Conservation (phyloP, 306 rosid genomes). For the Fragaria nilgerrensis region DNA sequence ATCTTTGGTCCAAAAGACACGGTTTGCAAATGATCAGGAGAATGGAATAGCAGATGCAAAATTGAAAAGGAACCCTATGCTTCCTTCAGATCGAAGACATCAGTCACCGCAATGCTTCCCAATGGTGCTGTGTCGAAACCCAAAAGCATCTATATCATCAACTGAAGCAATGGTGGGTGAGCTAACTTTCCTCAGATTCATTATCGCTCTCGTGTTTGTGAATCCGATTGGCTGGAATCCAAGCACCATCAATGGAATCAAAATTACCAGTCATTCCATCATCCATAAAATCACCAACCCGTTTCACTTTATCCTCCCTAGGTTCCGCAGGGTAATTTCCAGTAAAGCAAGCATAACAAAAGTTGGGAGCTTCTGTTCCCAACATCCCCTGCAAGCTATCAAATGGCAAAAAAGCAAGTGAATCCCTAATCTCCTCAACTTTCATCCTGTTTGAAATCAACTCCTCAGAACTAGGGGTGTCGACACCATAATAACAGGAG, state of each 20-base stretch:
- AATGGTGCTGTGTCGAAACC: background rate
- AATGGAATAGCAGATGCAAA: constrained; percentile 12
- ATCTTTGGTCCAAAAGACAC: background rate
- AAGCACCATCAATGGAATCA: constrained; percentile 77
- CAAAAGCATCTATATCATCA: constrained; percentile 5
- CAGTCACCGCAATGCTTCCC: constrained; percentile 16
- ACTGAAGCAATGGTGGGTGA: background rate
- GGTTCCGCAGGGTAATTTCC: constrained; percentile 96
- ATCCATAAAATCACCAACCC: constrained; percentile 87
- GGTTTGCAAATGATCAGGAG: no score
- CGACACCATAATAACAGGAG: constrained; percentile 94
- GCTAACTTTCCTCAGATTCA: constrained; percentile 2
- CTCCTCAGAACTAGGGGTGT: constrained; percentile 93
- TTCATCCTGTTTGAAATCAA: constrained; percentile 88
- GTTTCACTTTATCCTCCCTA: constrained; percentile 71
- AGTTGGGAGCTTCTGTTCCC: constrained; percentile 52
- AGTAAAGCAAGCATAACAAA: constrained; percentile 88
- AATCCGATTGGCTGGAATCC: constrained; percentile 63
- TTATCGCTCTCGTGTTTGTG: constrained; percentile 12
- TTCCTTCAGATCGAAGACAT: constrained; percentile 16
- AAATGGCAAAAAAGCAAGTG: constrained; percentile 81
- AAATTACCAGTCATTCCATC: constrained; percentile 88
- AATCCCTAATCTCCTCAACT: constrained; percentile 77
- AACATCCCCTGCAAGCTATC: constrained; percentile 57
- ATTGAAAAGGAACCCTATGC: constrained; percentile 13